phyloP scores from a whole-genome alignment of 768 basidiomycete genomes.

The Hygrophorus russula region DNA sequence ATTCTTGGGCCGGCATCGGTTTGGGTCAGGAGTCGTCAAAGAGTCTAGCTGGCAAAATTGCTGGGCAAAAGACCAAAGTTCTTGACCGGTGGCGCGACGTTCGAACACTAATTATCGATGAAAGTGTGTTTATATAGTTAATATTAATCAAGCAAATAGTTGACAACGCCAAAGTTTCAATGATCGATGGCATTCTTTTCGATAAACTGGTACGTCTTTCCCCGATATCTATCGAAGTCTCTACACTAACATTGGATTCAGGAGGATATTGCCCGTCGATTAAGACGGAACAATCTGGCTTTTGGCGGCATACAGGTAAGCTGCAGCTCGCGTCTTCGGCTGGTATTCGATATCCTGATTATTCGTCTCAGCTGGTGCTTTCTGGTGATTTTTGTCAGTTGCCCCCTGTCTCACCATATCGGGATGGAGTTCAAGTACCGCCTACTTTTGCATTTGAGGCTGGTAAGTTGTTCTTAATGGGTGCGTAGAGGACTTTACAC shows the following conservation, averaged over 20 bases:
- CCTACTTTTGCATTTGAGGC: slow-evolving; percentile 75
- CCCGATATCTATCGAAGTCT: neutral
- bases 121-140: slow-evolving; percentile 38
- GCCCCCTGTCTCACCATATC: slow-evolving; percentile 59
- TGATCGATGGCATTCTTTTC: slow-evolving; percentile 74
- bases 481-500: too few species aligned
- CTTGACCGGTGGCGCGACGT: slow-evolving; percentile 53
- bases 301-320: slow-evolving; percentile 82
- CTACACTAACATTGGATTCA: slow-evolving; percentile 22
- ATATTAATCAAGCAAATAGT: neutral
- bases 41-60: slow-evolving; percentile 42
- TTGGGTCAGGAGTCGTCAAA: slow-evolving; percentile 50
- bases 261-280: slow-evolving; percentile 50
- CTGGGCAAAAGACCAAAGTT: slow-evolving; percentile 26
- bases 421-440: slow-evolving; percentile 34
- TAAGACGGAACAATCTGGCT: slow-evolving; percentile 42
- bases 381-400: slow-evolving; percentile 91
- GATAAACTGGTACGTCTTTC: slow-evolving; percentile 56
- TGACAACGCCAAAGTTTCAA: slow-evolving; percentile 49
- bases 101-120: slow-evolving; percentile 70
- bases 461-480: neutral
- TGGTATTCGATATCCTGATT: neutral
- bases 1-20: slow-evolving; percentile 76
- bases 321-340: neutral
- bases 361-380: slow-evolving; percentile 46